These are phyloP conservation scores for Trichoderma polysporum DNA, from an alignment of 2,329 filamentous ascomycete genomes.

Conservation along the genomic window DNA sequence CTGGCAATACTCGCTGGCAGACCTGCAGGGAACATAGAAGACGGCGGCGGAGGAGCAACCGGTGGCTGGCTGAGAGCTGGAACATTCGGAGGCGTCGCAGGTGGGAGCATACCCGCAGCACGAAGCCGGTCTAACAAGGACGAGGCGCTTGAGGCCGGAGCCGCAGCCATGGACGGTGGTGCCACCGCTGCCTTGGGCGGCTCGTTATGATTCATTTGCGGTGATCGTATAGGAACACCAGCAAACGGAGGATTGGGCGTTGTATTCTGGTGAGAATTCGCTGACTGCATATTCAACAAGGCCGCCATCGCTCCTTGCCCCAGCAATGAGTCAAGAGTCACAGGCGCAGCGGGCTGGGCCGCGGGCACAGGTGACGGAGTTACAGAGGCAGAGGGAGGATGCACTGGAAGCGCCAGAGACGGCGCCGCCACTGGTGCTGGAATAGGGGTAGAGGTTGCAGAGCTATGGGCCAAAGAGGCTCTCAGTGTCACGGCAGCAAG, in stretches of 20 bases:
- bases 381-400: slow-evolving; percentile 34
- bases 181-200: slow-evolving; percentile 28
- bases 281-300: slow-evolving; percentile 55
- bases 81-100: slow-evolving; percentile 41
- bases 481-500: slow-evolving; percentile 64
- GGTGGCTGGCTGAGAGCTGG: slow-evolving; percentile 35
- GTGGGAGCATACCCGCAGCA: slow-evolving; percentile 63
- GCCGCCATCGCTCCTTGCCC: slow-evolving; percentile 60
- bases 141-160: background rate
- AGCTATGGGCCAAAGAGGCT: slow-evolving; percentile 45
- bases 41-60: slow-evolving; percentile 22
- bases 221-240: slow-evolving; percentile 48
- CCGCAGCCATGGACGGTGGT: background rate
- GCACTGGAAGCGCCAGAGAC: slow-evolving; percentile 33
- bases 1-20: slow-evolving; percentile 39
- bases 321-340: slow-evolving; percentile 60
- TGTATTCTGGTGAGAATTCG: slow-evolving; percentile 49
- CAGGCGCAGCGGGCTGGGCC: slow-evolving; percentile 33
- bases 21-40: slow-evolving; percentile 31
- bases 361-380: slow-evolving; percentile 34
- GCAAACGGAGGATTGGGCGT: slow-evolving; percentile 41
- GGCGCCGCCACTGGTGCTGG: slow-evolving; percentile 38
- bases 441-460: slow-evolving; percentile 42
- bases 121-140: slow-evolving; percentile 66
- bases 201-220: slow-evolving; percentile 45